These are phyloP conservation scores for Colletotrichum sp. DNA, from an alignment of 2,329 filamentous ascomycete species.

Conservation along the genomic window DNA sequence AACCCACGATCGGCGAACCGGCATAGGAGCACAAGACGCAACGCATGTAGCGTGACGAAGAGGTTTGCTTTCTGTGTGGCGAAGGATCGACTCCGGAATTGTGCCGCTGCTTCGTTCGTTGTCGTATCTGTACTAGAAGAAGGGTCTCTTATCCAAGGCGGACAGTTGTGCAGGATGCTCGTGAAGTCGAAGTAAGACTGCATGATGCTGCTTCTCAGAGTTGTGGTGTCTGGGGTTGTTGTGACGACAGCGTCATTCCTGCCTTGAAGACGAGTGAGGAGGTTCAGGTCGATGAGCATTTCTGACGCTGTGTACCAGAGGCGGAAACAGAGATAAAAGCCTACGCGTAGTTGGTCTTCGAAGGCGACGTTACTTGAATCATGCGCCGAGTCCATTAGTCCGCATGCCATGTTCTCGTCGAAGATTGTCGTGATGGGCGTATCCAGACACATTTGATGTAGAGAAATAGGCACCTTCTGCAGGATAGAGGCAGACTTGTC, in stretches of 20 bases:
- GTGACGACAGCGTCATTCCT: neutral
- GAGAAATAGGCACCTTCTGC: conserved; percentile 46
- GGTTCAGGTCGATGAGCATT: conserved; percentile 4
- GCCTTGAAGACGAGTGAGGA: neutral
- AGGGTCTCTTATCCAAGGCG: conserved; percentile 2
- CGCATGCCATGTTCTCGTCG: neutral
- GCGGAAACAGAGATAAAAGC: neutral
- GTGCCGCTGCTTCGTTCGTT: fast-evolving
- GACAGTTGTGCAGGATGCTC: conserved; percentile 18
- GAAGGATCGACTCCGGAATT: conserved; percentile 17
- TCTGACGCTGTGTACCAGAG: conserved; percentile 4
- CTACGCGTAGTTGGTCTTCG: neutral
- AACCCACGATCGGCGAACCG: neutral
- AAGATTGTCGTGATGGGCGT: conserved; percentile 38
- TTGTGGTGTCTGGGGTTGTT: neutral
- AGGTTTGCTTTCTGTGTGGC: conserved; percentile 46
- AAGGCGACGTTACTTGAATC: neutral
- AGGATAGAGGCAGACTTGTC: conserved; percentile 44
- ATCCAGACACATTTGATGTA: conserved; percentile 48
- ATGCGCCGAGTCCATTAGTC: neutral
- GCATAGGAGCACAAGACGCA: conserved; percentile 41
- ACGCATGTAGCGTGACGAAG: conserved; percentile 44
- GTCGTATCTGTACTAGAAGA: neutral
- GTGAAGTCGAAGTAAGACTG: conserved; percentile 28
- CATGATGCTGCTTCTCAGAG: conserved; percentile 23